Base-by-base conservation (phyloP, 306 rosid genomes). In the Castanea crenata region DNA sequence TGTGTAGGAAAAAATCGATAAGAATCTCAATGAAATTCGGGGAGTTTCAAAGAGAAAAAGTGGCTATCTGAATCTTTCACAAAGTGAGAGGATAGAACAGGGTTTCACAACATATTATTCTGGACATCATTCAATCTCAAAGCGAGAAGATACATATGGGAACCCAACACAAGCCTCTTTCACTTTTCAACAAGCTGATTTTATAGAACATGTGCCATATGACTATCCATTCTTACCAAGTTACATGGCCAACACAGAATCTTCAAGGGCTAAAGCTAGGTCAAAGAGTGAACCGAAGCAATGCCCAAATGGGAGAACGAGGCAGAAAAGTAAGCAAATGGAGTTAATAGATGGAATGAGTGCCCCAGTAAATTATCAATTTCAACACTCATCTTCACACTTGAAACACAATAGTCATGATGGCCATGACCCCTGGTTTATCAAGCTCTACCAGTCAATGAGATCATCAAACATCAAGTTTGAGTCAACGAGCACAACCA, bases 261-360 rank as follows among this genome's bases (percentile, higher is more conserved):
- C 97, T 51, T 92, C 99, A 0, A 87, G 65, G 85, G 97, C 96
- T 7, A 93, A 93, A 86, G 76, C 81, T 25, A 86, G 98, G 81
- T 91, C 96, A 41, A 90, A 84, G 73, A 95, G 99, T 77, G 98
- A 91, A 79, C 99, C 97, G 19, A 95, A 81, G 85, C 94, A 91
- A 78, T 74, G 99, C 64, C 97, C 98, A 3, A 81, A 65, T 58
- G 25, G 56, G 31, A 85, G 69, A 58, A 77, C 6, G 67, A 84
- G 56, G 71, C 81, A 78, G 46, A 88, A 81, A 79, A 79, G 5
- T 81, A 88, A 86, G 86, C 82, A 78, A 25, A 75, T 55, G 52
- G 90, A 88, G 76, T 71, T 64, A 25, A 61, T 23, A 3, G 70
- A 78, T 27, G 80, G 75, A 46, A 78, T 55, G 54, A 34, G 4